These are phyloP conservation scores for Cystofilobasidium bisporidii DNA, from an alignment of 768 basidiomycete species.

Conservation along the genomic window DNA sequence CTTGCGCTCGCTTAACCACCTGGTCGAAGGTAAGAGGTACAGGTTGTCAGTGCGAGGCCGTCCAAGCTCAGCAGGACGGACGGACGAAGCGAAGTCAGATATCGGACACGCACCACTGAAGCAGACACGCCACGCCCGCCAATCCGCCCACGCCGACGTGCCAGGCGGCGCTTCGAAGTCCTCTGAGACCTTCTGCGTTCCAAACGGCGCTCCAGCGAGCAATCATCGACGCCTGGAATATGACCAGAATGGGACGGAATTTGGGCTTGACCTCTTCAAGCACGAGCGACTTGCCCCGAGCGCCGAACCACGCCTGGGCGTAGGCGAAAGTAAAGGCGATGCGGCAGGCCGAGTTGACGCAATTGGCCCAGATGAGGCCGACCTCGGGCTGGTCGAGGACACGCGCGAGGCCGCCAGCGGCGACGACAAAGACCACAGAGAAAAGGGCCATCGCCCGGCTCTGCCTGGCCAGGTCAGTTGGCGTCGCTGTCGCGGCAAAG, in stretches of 20 bases:
- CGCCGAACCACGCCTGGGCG: neutral
- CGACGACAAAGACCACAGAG: conserved; percentile 56
- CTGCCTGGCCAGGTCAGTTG: conserved; percentile 58
- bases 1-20: no score
- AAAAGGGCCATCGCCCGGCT: conserved; percentile 67
- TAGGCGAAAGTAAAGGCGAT: conserved; percentile 25
- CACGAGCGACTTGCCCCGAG: neutral
- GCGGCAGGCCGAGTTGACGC: conserved; percentile 32
- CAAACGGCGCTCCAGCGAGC: conserved; percentile 56
- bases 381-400: conserved; percentile 47
- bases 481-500: conserved; percentile 63
- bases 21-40: no score
- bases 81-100: no score
- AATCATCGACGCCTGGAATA: conserved; percentile 53
- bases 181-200: conserved; percentile 37
- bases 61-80: no score
- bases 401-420: conserved; percentile 44
- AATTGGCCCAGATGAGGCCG: conserved; percentile 35
- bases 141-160: conserved; percentile 26
- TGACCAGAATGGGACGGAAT: neutral
- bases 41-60: no score
- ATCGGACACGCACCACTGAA: no score
- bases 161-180: neutral
- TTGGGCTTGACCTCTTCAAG: neutral
- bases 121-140: conserved; percentile 7